Evolutionary conservation across 495 filamentous ascomycete species (phyloP).

Genomic region (Tuber borchii): DNA sequence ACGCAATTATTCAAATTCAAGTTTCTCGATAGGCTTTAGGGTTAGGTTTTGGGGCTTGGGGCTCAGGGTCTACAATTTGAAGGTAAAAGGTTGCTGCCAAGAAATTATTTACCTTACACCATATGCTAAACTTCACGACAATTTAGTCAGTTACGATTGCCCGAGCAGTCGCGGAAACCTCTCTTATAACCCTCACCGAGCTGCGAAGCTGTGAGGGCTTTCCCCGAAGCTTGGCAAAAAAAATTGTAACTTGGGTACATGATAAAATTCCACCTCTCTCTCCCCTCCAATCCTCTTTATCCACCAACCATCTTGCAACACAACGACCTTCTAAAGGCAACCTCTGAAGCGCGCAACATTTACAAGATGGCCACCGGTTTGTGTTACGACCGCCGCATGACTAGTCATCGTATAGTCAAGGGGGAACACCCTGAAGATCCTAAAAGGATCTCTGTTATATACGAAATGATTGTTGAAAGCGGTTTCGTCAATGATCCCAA

Average conservation of each 20-base stretch:
- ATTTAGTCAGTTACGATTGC: neutral
- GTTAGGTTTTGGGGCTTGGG: too few species aligned
- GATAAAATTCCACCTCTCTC: neutral
- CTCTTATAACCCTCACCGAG: neutral
- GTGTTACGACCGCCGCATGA: conserved; percentile 91
- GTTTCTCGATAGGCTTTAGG: too few species aligned
- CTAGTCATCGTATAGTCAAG: conserved; percentile 73
- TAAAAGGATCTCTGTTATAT: conserved; percentile 79
- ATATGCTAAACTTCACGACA: neutral
- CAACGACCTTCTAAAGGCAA: neutral
- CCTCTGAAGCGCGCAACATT: too few species aligned
- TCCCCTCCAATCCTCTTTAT: neutral
- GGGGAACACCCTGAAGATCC: conserved; percentile 94
- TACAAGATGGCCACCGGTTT: conserved; percentile 58
- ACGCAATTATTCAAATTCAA: too few species aligned
- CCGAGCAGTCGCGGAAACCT: neutral
- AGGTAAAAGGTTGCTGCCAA: neutral
- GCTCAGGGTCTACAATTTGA: neutral
- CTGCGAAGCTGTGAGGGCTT: neutral
- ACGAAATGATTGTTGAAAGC: conserved; percentile 69
- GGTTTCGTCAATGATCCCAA: conserved; percentile 61
- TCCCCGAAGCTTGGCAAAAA: neutral
- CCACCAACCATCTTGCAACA: neutral
- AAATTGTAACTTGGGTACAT: neutral
- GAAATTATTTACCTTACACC: neutral